Evolutionary conservation across 257 asterid genomes (phyloP).

Genomic region (Forsythia viridissima): DNA sequence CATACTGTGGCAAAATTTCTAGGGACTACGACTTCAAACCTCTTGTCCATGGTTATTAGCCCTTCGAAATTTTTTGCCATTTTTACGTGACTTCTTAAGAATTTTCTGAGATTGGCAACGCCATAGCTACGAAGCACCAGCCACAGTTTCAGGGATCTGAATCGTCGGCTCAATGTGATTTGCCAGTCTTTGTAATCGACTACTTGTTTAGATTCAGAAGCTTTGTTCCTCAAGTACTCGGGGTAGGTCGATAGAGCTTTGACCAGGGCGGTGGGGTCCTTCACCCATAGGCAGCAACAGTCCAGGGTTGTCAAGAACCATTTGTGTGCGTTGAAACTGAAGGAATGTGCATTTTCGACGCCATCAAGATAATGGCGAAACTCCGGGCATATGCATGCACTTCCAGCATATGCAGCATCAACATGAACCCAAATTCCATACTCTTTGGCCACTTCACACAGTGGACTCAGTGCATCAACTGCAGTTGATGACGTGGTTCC

Average conservation of each 20-base stretch:
- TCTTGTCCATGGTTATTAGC: constrained; percentile 55
- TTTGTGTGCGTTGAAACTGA: constrained; percentile 80
- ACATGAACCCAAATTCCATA: constrained; percentile 69
- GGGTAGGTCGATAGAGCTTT: constrained; percentile 67
- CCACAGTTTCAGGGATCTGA: constrained; percentile 74
- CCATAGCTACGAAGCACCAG: constrained; percentile 73
- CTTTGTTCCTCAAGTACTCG: constrained; percentile 58
- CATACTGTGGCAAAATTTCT: constrained; percentile 73
- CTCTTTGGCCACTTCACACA: constrained; percentile 56
- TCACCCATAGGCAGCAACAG: constrained; percentile 88
- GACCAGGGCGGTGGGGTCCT: constrained; percentile 55
- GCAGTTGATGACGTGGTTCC: constrained; percentile 79
- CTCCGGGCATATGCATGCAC: constrained; percentile 74
- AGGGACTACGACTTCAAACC: constrained; percentile 73
- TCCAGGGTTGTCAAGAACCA: constrained; percentile 73
- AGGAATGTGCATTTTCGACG: constrained; percentile 58
- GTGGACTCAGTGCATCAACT: constrained; percentile 49
- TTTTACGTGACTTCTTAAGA: constrained; percentile 55
- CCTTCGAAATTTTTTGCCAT: constrained; percentile 78
- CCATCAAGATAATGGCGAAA: constrained; percentile 68
- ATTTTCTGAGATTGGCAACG: constrained; percentile 52
- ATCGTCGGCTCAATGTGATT: constrained; percentile 70
- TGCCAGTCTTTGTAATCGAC: constrained; percentile 93
- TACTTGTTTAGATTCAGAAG: constrained; percentile 61
- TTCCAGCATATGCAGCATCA: constrained; percentile 81